A percentile compares a stretch with the other conserved stretches of the same genome.
Evolutionary conservation across 306 rosid genomes (phyloP).

Genomic region (Pyrus pyrifolia): DNA sequence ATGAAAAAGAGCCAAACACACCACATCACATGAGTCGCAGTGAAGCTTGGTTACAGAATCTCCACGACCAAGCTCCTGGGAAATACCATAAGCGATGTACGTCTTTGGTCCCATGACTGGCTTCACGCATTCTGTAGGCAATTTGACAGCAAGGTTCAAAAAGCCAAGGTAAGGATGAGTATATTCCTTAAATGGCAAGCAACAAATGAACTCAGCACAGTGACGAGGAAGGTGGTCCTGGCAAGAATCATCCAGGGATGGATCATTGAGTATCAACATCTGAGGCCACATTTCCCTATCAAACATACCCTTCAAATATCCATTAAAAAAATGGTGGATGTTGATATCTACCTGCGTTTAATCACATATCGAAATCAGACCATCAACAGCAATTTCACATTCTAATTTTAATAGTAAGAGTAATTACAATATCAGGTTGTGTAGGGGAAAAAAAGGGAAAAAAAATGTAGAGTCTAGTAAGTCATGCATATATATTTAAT

Average conservation of each 20-base stretch:
- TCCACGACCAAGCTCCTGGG: constrained; percentile 80
- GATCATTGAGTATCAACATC: constrained; percentile 63
- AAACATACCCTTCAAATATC: constrained; percentile 39
- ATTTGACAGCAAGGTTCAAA: constrained; percentile 49
- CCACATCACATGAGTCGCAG: too few relatives aligned
- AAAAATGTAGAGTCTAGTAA: neutral
- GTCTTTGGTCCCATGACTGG: constrained; percentile 89
- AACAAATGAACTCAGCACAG: constrained; percentile 58
- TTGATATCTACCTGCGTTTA: constrained; percentile 54
- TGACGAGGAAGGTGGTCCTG: constrained; percentile 71
- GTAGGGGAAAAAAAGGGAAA: neutral
- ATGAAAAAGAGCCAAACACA: too few relatives aligned
- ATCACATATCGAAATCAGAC: neutral
- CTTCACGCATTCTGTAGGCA: constrained; percentile 25
- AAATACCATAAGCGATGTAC: constrained; percentile 72
- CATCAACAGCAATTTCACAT: neutral
- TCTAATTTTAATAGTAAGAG: neutral
- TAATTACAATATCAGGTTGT: neutral
- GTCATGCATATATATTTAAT: too few relatives aligned
- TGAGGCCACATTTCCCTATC: constrained; percentile 47
- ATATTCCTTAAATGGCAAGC: constrained; percentile 70
- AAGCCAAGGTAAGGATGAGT: constrained; percentile 54
- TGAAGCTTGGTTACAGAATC: constrained; percentile 91
- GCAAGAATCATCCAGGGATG: constrained; percentile 61
- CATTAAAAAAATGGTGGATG: constrained; percentile 67